Evolutionary conservation across 2,329 filamentous ascomycete genomes (phyloP).

Genomic region (Apiospora marii): DNA sequence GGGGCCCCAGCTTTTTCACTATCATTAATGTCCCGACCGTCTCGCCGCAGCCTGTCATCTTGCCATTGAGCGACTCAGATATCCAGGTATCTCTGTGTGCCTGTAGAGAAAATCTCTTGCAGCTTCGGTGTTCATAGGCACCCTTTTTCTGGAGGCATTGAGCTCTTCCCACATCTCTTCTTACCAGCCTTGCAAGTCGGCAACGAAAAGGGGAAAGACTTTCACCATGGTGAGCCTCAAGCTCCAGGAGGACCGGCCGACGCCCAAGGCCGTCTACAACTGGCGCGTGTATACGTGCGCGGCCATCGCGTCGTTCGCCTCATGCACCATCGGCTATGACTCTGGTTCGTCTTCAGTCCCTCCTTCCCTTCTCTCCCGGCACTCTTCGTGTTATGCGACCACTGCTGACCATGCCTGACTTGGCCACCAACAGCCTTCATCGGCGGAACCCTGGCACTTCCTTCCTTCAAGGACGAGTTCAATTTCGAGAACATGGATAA

Average conservation of each 20-base stretch:
- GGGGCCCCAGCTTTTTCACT: constrained; percentile 7
- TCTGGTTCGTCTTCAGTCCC: constrained; percentile 43
- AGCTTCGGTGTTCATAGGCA: no score
- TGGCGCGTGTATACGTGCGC: constrained; percentile 66
- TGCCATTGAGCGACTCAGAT: background rate
- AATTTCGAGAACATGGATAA: constrained; percentile 59
- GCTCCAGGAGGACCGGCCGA: constrained; percentile 64
- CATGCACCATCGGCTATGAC: constrained; percentile 68
- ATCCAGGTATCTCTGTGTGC: background rate
- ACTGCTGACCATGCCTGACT: background rate
- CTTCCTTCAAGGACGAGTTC: constrained; percentile 76
- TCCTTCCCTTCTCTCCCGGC: background rate
- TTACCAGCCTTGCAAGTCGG: background rate
- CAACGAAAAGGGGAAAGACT: background rate
- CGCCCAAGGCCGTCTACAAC: constrained; percentile 65
- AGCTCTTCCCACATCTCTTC: background rate
- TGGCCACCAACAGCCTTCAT: constrained; percentile 66
- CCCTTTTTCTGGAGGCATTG: background rate
- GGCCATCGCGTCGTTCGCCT: constrained; percentile 61
- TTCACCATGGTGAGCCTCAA: constrained; percentile 55
- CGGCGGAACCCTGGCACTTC: constrained; percentile 75
- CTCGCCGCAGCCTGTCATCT: background rate
- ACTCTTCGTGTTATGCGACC: background rate
- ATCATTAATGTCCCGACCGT: background rate
- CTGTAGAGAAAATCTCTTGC: background rate